Percentiles rank a stretch among this genome's conserved stretches.
These are phyloP conservation scores for Nigrospora osmanthi DNA, from an alignment of 2,329 filamentous ascomycete species.

Conservation along the genomic window DNA sequence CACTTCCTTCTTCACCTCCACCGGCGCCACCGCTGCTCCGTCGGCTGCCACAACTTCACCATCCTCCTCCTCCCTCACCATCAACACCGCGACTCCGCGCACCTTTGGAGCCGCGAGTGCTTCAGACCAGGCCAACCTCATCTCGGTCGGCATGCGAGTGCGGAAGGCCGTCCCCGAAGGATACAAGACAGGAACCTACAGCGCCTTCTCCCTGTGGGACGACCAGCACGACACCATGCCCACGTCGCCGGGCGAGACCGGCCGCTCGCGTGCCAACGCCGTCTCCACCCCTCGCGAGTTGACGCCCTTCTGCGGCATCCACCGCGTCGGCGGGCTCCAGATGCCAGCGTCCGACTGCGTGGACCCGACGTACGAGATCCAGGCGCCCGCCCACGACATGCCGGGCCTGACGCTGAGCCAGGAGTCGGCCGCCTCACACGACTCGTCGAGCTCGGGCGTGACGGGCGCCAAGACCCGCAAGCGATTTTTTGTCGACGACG, in stretches of 20 bases:
- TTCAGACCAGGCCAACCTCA: slow-evolving; percentile 70
- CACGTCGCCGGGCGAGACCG: background rate
- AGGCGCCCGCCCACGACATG: slow-evolving; percentile 18
- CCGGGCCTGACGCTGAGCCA: slow-evolving; percentile 48
- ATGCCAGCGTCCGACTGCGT: slow-evolving; percentile 5
- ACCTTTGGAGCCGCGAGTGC: slow-evolving; percentile 13
- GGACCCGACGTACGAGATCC: slow-evolving; percentile 3
- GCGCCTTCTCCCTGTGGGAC: slow-evolving; percentile 44
- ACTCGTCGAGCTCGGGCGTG: slow-evolving; percentile 9
- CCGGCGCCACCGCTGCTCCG: slow-evolving; percentile 9
- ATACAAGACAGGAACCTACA: slow-evolving; percentile 67
- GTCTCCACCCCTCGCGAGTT: slow-evolving; percentile 48
- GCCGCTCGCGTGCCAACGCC: slow-evolving; percentile 16
- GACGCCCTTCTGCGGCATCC: slow-evolving; percentile 72
- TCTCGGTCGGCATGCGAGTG: slow-evolving; percentile 89
- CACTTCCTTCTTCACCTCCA: slow-evolving; percentile 49
- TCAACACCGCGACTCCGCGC: slow-evolving; percentile 7
- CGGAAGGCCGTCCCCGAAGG: slow-evolving; percentile 90
- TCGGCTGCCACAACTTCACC: slow-evolving; percentile 2
- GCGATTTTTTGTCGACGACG: slow-evolving; percentile 37
- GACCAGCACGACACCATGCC: slow-evolving; percentile 23
- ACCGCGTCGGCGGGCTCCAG: slow-evolving; percentile 61
- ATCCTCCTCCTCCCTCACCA: slow-evolving; percentile 27
- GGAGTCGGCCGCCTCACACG: slow-evolving; percentile 36
- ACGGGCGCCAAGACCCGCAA: slow-evolving; percentile 29